Percentiles rank a stretch among this genome's conserved stretches.
These are phyloP conservation scores for Dactylellina drechsleri DNA, from an alignment of 2,329 filamentous ascomycete genomes.

Conservation along the genomic window DNA sequence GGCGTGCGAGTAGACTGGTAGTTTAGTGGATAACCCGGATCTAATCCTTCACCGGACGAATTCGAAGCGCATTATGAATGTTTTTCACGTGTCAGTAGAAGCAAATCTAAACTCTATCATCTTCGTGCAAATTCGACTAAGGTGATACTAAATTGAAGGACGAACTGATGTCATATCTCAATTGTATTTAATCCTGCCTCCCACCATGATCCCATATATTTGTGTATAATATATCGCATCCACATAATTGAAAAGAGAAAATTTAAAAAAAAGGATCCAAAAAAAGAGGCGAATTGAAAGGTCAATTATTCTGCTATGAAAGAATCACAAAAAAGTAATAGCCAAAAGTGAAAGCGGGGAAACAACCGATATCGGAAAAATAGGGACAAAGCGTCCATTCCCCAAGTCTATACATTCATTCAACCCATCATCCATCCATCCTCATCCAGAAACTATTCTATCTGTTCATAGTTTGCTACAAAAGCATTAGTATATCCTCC, in stretches of 20 bases:
- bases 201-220: background rate
- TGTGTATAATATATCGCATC: conserved; percentile 11
- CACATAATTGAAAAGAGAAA: conserved; percentile 15
- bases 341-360: background rate
- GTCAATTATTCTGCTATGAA: conserved; percentile 48
- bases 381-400: conserved; percentile 18
- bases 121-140: too few species aligned
- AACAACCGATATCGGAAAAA: background rate
- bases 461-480: conserved; percentile 34
- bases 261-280: background rate
- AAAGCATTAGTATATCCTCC: conserved; percentile 11
- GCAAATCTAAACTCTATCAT: background rate
- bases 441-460: background rate
- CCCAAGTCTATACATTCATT: conserved; percentile 43
- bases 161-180: background rate
- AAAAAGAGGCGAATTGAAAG: conserved; percentile 16
- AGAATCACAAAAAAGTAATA: background rate
- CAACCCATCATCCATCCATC: background rate
- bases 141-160: background rate
- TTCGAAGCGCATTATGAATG: too few species aligned
- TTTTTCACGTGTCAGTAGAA: background rate
- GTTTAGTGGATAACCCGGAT: too few species aligned
- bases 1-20: too few species aligned
- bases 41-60: too few species aligned
- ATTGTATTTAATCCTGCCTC: background rate